Percentiles rank a stretch among this genome's conserved stretches.
phyloP scores from a whole-genome alignment of 2,329 filamentous ascomycete species.

The Aspergillus neotritici region DNA sequence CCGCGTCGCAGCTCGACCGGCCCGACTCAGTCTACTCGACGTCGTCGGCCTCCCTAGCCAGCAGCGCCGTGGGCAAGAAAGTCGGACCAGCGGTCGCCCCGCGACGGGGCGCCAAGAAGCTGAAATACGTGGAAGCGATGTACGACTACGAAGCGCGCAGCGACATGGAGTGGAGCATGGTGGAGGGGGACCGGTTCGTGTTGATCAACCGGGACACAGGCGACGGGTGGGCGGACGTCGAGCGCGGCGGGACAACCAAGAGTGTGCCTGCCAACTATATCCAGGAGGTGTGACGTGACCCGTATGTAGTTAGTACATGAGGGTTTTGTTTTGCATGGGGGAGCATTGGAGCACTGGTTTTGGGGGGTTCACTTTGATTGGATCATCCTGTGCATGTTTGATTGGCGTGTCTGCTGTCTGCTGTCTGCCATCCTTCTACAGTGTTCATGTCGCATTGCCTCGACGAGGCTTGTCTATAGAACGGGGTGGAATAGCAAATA shows the following conservation, averaged over 20 bases:
- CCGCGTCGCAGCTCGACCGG: slow-evolving; percentile 42
- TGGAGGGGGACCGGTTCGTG: slow-evolving; percentile 85
- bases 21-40: slow-evolving; percentile 73
- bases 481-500: too few species aligned
- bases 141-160: slow-evolving; percentile 87
- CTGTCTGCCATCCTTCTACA: too few species aligned
- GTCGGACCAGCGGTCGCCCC: slow-evolving; percentile 90
- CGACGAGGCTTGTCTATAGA: too few species aligned
- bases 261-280: slow-evolving; percentile 95
- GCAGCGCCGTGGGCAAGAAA: slow-evolving; percentile 60
- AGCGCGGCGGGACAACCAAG: slow-evolving; percentile 77
- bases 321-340: neutral
- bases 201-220: slow-evolving; percentile 81
- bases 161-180: slow-evolving; percentile 83
- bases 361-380: too few species aligned
- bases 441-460: too few species aligned
- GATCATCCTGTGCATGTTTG: too few species aligned
- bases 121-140: slow-evolving; percentile 86
- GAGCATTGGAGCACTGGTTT: neutral
- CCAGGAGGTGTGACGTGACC: too few species aligned
- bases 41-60: slow-evolving; percentile 63
- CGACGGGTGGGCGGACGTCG: slow-evolving; percentile 95
- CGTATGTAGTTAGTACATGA: slow-evolving; percentile 30
- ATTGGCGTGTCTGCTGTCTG: too few species aligned
- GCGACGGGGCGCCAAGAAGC: slow-evolving; percentile 82